Evolutionary conservation across 2,329 filamentous ascomycete species (phyloP).

Genomic region (Aureobasidium leucospermi): DNA sequence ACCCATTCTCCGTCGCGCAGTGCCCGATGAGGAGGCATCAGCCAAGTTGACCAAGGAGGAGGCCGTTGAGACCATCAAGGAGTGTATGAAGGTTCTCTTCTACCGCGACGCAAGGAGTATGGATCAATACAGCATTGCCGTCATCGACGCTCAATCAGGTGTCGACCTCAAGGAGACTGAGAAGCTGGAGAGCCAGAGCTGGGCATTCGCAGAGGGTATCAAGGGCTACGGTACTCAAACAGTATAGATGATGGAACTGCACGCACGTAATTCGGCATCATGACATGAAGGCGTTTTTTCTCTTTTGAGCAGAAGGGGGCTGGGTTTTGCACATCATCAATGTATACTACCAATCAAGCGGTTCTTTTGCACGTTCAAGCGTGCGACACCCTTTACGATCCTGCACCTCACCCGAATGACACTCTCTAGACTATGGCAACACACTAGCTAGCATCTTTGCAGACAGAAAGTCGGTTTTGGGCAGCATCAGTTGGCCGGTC

Average conservation of each 20-base stretch:
- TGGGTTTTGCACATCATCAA: constrained; percentile 2
- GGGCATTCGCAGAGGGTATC: constrained; percentile 94
- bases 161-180: constrained; percentile 77
- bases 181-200: constrained; percentile 91
- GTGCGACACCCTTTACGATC: not conserved
- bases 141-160: constrained; percentile 75
- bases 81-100: constrained; percentile 97
- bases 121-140: constrained; percentile 84
- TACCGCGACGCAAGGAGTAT: constrained; percentile 92
- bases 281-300: constrained; percentile 11
- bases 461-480: not conserved
- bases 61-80: constrained; percentile 73
- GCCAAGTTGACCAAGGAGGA: constrained; percentile 65
- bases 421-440: not conserved
- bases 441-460: too few relatives aligned
- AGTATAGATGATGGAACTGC: constrained; percentile 19
- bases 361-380: not conserved
- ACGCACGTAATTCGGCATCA: constrained; percentile 9
- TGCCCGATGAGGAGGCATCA: constrained; percentile 75
- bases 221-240: constrained; percentile 86
- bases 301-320: not conserved
- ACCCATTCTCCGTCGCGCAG: constrained; percentile 77
- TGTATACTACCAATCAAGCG: constrained; percentile 5
- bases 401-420: not conserved
- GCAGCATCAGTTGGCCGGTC: not conserved